Evolutionary conservation across 78 protist species (phyloP), one percentile per base, ranked within the genome.

Genomic region (Bigelowiella natans): DNA sequence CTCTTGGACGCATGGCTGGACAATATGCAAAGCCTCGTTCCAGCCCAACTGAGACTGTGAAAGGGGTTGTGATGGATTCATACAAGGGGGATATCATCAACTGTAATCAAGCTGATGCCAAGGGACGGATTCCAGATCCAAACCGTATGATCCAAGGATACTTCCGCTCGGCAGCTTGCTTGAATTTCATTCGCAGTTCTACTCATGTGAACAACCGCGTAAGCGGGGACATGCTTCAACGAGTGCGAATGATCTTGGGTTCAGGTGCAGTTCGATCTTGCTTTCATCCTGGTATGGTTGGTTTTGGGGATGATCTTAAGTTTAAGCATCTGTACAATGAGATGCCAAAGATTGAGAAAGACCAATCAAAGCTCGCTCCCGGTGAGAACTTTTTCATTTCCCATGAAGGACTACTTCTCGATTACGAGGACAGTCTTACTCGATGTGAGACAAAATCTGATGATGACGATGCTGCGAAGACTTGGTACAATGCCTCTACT

Each of bases 341-440:
- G 18, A 7, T 51, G 34, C 34, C 18, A 18, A 18, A 51, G 34
- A 18, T 18, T 51, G 73, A 51, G 73, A 7, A 51, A 18, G 34
- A 18, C 7, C 7, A 18, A 18, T 26, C 73, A 18, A 26, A 7
- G 73, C 18, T 51, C 34, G 73, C 7, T 7, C 73, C 73, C 34
- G 73, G 73, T 7, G 18, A 51, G 73, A 92, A 86, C 39, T 26
- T 94, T 85, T 94, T 84, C 93, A 51, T 91, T 7, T 89, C 94
- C 34, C 95, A 94, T 88, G 95, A 94, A 82, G 95, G 94, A 3
- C 89, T 94, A 30, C 85, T 92, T 37, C 92, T 94, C 39, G 88
- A 90, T 37, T 91, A 86, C 37, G 95, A 94, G 90, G 91, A 40
- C 38, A 91, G 94, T 30, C 88, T 94, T 30, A 94, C 95, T 3